phyloP scores from a whole-genome alignment of 208 protist species.

The Acanthamoeba quina region DNA sequence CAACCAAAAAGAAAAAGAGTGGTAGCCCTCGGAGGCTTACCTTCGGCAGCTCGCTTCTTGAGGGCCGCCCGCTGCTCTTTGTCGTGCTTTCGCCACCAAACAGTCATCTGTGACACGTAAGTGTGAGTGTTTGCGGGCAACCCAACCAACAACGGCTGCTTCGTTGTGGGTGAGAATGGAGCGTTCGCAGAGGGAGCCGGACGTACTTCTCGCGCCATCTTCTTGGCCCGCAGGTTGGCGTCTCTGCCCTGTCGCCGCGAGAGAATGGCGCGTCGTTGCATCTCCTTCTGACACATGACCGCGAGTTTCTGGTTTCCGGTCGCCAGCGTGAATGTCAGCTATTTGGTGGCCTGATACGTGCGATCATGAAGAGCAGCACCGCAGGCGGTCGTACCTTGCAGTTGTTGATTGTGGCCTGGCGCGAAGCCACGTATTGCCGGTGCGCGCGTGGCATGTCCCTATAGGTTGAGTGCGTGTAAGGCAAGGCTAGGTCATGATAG shows the following conservation, averaged over 20 bases:
- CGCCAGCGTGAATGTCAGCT: neutral
- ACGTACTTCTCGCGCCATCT: slow-evolving; percentile 63
- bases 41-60: slow-evolving; percentile 75
- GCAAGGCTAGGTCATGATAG: neutral
- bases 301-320: slow-evolving; percentile 37
- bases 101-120: neutral
- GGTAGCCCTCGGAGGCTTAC: neutral
- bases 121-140: neutral
- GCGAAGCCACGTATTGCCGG: neutral
- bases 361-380: neutral
- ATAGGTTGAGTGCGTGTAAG: neutral
- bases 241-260: neutral
- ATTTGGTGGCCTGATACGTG: neutral
- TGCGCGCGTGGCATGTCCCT: slow-evolving; percentile 49
- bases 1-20: neutral
- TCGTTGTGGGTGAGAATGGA: neutral
- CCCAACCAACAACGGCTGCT: neutral
- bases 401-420: neutral
- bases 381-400: neutral
- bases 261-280: neutral
- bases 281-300: slow-evolving; percentile 68
- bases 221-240: slow-evolving; percentile 45
- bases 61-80: slow-evolving; percentile 73
- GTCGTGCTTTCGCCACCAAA: slow-evolving; percentile 73
- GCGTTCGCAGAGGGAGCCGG: neutral